Conservation (phyloP, 2,329 filamentous ascomycete species). For the Emydomyces testavorans region DNA sequence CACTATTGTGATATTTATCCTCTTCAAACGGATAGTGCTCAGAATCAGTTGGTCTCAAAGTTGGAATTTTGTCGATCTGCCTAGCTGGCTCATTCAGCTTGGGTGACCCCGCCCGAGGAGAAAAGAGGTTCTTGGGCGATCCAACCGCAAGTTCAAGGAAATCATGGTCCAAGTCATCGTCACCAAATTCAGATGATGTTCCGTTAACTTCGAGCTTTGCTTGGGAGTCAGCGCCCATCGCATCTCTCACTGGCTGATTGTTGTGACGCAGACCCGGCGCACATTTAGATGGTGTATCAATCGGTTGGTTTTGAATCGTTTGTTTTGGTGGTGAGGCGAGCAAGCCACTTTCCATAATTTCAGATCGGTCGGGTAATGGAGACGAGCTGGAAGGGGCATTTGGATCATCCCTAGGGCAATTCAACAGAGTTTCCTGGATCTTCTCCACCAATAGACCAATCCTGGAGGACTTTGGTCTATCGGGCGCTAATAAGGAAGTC, state of each 20-base stretch:
- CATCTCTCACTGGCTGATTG: background rate
- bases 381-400: slow-evolving; percentile 34
- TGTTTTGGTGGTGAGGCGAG: slow-evolving; percentile 24
- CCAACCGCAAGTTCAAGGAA: slow-evolving; percentile 29
- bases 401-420: slow-evolving; percentile 21
- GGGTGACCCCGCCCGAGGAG: background rate
- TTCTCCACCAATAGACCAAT: slow-evolving; percentile 53
- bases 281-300: slow-evolving; percentile 22
- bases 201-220: slow-evolving; percentile 1
- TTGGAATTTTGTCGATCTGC: background rate
- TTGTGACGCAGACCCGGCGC: background rate
- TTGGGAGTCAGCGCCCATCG: background rate
- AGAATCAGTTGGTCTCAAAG: background rate
- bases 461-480: slow-evolving; percentile 34
- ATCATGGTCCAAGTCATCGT: slow-evolving; percentile 38
- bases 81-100: background rate
- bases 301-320: slow-evolving; percentile 8
- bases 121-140: slow-evolving; percentile 10
- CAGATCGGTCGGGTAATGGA: slow-evolving; percentile 29
- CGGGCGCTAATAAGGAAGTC: slow-evolving; percentile 27
- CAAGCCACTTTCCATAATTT: slow-evolving; percentile 24
- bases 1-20: slow-evolving; percentile 27
- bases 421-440: slow-evolving; percentile 44
- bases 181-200: slow-evolving; percentile 37
- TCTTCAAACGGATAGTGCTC: background rate